A percentile compares a stretch with the other conserved stretches of the same genome.
Conservation (phyloP, 805 yeast species). For the Nakazawaea wickerhamii region DNA sequence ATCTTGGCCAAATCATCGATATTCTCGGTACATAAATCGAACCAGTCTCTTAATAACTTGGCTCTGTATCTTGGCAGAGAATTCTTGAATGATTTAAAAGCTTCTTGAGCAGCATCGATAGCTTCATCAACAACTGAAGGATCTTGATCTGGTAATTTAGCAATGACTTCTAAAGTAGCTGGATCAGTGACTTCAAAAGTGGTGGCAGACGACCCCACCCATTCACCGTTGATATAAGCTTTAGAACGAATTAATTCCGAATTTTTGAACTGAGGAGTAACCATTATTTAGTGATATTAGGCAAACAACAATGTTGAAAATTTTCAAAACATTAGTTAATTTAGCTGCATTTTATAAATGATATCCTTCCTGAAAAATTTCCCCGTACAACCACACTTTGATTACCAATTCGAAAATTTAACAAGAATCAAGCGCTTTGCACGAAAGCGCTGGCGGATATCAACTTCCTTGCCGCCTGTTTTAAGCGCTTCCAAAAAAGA, state of each 20-base stretch:
- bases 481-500: background rate
- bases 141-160: slow-evolving; percentile 49
- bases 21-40: slow-evolving; percentile 49
- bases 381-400: background rate
- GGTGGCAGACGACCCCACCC: slow-evolving; percentile 45
- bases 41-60: slow-evolving; percentile 45
- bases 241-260: slow-evolving; percentile 46
- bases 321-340: background rate
- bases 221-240: slow-evolving; percentile 68
- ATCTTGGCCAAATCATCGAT: slow-evolving; percentile 60
- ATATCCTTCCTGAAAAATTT: background rate
- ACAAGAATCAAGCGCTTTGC: background rate
- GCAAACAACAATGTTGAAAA: no score
- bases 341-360: background rate
- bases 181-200: slow-evolving; percentile 76
- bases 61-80: slow-evolving; percentile 58
- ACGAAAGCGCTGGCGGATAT: background rate
- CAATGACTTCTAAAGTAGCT: slow-evolving; percentile 49
- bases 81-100: slow-evolving; percentile 48
- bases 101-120: slow-evolving; percentile 45
- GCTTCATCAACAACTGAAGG: slow-evolving; percentile 48
- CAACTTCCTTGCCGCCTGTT: background rate
- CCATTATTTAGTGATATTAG: background rate
- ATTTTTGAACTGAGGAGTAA: slow-evolving; percentile 7
- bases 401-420: background rate